Percentiles rank a stretch among this genome's conserved stretches.
phyloP scores from a whole-genome alignment of 495 filamentous ascomycete genomes.

The Penicillium bialowiezense region DNA sequence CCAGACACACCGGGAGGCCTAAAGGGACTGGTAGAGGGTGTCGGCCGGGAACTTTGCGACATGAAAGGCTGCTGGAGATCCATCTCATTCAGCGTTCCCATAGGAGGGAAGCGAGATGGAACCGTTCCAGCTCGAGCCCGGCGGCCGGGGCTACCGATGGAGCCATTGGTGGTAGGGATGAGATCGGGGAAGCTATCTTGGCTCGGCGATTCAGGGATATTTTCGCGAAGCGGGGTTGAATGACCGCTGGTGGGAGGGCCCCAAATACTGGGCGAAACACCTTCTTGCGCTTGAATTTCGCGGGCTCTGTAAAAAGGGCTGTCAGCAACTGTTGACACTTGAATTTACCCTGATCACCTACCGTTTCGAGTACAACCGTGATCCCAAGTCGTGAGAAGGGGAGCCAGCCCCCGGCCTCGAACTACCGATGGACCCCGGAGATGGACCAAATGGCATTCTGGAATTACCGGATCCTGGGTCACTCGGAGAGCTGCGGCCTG shows the following conservation, averaged over 20 bases:
- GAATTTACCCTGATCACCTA: conserved; percentile 43
- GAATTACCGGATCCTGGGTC: conserved; percentile 67
- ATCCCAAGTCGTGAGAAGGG: conserved; percentile 86
- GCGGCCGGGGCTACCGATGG: conserved; percentile 57
- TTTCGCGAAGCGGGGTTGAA: conserved; percentile 93
- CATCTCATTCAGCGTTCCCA: conserved; percentile 56
- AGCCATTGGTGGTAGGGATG: conserved; percentile 58
- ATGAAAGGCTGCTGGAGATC: conserved; percentile 63
- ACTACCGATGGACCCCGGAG: conserved; percentile 67
- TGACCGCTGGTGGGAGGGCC: conserved; percentile 92
- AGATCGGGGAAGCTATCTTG: conserved; percentile 95
- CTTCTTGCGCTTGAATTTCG: conserved; percentile 97
- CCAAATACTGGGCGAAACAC: conserved; percentile 82
- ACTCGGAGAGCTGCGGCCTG: conserved; percentile 80
- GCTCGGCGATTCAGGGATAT: conserved; percentile 92
- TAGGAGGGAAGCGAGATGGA: conserved; percentile 86
- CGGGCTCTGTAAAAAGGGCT: conserved; percentile 59
- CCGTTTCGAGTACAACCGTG: conserved; percentile 87
- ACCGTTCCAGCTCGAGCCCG: conserved; percentile 93
- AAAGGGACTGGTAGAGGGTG: conserved; percentile 89
- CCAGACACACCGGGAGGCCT: conserved; percentile 70
- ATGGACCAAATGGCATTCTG: conserved; percentile 73
- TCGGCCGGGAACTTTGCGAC: conserved; percentile 80
- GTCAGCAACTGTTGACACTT: conserved; percentile 11
- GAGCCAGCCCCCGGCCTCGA: conserved; percentile 90